Base-by-base conservation (phyloP, 2,329 filamentous ascomycete genomes). In the Domatiomyces globalis region DNA sequence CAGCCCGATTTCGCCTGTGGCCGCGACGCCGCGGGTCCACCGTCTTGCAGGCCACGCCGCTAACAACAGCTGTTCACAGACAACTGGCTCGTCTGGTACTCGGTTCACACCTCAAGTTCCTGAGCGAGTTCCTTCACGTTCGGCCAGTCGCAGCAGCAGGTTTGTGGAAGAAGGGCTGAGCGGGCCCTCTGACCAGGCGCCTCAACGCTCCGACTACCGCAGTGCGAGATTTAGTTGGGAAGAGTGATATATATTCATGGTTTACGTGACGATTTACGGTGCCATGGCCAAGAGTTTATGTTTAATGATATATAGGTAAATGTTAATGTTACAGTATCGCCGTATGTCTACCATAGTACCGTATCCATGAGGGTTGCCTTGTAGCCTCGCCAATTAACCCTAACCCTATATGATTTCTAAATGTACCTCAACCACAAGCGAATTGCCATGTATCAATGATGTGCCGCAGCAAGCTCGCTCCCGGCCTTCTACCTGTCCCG, bases 91-190 rank as follows among this genome's bases (percentile, higher is more conserved):
- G 10, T 39, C 43, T 50, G 49, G 46, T 33, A 51, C 46, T 25
- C 48, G 54, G 5, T 29, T 55, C n/a, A 51, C 54, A 29, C 55
- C 57, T 20, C 54, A 54, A 46, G 44, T 58, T 7, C 49, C 51
- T 39, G 55, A 51, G 29, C 53, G 55, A n/a, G 54, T 53, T 15
- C 55, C 52, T 5, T 53, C 53, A 18, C 49, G 57, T 17, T 56
- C 57, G 17, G 53, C 55, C 1, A 59, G 56, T 44, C 54, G 54
- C 25, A 56, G 57, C 20, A 59, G 56, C 46, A 54, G 59, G 43
- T 59, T 61, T 44, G 49, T 54, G 12, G 59, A 61, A 47, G 58
- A 61, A 49, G 58, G 58, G 4, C 49, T 59, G 25, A 51, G 42
- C 33, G 50, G 51, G 4, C 48, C 51, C n/a, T 39, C 50, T 29